Conservation (phyloP, 2,329 filamentous ascomycete species). For the Ambrosiella xylebori region DNA sequence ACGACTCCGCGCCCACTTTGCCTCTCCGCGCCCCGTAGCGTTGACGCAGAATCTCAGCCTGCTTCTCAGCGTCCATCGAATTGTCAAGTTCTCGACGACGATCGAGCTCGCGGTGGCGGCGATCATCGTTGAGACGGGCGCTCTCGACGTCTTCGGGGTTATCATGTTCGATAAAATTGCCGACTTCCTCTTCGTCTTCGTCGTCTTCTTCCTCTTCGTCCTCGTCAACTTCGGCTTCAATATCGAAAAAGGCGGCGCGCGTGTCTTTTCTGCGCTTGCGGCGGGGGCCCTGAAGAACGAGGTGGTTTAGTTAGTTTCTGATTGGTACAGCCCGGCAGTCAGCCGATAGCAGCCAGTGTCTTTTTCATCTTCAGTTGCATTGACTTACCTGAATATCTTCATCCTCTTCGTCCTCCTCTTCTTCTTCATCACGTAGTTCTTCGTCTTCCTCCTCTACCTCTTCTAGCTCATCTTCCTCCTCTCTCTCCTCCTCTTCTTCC, state of each 20-base stretch:
- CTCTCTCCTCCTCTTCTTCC: conserved; percentile 9
- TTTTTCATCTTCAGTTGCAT: no score
- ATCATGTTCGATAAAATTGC: conserved; percentile 73
- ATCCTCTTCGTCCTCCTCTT: conserved; percentile 23
- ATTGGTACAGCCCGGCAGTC: not conserved
- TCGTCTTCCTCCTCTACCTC: conserved; percentile 23
- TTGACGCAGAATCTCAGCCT: conserved; percentile 71
- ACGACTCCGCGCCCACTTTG: conserved; percentile 49
- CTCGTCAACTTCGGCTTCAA: conserved; percentile 94
- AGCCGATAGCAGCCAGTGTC: not conserved
- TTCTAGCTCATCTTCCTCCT: conserved; percentile 18
- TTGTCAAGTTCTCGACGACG: conserved; percentile 74
- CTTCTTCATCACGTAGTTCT: conserved; percentile 22
- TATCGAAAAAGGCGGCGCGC: conserved; percentile 83
- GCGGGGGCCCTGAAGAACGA: conserved; percentile 37
- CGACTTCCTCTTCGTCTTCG: conserved; percentile 67
- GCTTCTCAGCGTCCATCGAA: conserved; percentile 83
- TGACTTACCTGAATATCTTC: conserved; percentile 44
- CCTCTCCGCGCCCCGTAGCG: conserved; percentile 68
- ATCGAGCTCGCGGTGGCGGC: conserved; percentile 85
- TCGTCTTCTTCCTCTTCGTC: conserved; percentile 80
- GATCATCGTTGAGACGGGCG: conserved; percentile 70
- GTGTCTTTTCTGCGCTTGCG: conserved; percentile 65
- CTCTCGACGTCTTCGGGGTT: conserved; percentile 81
- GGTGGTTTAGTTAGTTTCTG: not conserved